Evolutionary conservation across 495 filamentous ascomycete species (phyloP), one percentile per base, ranked within the genome.

Genomic region (Xylaria telfairii): DNA sequence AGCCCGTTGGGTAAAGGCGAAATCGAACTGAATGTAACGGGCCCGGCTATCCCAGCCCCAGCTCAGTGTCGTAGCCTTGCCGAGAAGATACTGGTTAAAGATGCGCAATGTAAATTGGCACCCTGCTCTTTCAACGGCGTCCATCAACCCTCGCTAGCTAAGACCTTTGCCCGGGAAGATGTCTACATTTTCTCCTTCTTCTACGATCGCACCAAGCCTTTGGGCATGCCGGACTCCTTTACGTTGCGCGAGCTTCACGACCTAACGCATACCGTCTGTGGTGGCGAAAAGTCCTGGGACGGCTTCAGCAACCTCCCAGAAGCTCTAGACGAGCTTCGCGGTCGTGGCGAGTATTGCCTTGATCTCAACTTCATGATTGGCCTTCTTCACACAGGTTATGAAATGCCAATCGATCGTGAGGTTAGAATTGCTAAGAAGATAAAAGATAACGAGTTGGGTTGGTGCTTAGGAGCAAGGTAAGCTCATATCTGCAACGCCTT

Each of bases 381-480:
- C 28, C 83, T 99, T 63, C 82, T 98, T 70, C 95, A 98, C 80
- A 98, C 94, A 1, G 96, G 96, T 24, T 99, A 99, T 80, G 96
- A 97, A 73, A 98, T 99, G 94, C 95, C 95, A 6, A 87, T 98
- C 75, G 93, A 96, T 69, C 89, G 96, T 26, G 95, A 98, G 82
- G 94, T 99, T 65, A 93, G 92, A 86, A 96, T 97, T 74, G 96
- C 96, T 37, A 98, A 99, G 92, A 95, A 97, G 88, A 96, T 98
- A 74, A 95, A 95, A 85, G 90, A 90, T 42, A 97, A 97, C 80
- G 96, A 99, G 86, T 83, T 99, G 68, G 96, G 96, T 60, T 99
- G 96, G 96, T 98, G 95, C 83, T 84, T 99, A 79, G 96, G 96
- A 75, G 96, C 96, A 70, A 98, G 93, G 93, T 95, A 87, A 82